Evolutionary conservation across 2,329 filamentous ascomycete genomes (phyloP).

Genomic region (Pseudogymnoascus sp.): DNA sequence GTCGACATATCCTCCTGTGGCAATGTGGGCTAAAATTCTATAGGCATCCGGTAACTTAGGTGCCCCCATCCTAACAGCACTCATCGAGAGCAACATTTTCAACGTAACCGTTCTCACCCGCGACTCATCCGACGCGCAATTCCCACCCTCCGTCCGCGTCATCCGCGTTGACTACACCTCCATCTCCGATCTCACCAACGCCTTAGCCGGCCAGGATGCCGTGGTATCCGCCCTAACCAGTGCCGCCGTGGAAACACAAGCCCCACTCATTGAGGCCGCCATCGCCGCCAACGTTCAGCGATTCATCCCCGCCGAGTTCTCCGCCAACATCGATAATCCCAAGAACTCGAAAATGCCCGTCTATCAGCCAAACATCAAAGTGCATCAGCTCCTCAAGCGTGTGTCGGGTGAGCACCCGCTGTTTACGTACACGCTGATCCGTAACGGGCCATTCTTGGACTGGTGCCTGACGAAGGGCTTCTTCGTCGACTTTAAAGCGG

Average conservation of each 20-base stretch:
- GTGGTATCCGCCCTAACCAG: constrained; percentile 41
- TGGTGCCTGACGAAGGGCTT: neutral
- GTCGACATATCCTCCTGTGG: neutral
- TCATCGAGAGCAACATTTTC: constrained; percentile 27
- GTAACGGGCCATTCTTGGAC: neutral
- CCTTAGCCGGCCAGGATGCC: constrained; percentile 49
- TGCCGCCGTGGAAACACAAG: constrained; percentile 34
- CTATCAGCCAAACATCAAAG: neutral
- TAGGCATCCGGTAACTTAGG: constrained; percentile 20
- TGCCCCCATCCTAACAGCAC: constrained; percentile 16
- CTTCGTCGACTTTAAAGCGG: neutral
- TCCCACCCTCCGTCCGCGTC: constrained; percentile 32
- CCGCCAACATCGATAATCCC: neutral
- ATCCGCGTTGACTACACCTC: constrained; percentile 37
- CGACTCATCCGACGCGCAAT: constrained; percentile 26
- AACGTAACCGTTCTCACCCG: constrained; percentile 42
- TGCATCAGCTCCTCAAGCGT: neutral
- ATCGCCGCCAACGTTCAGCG: neutral
- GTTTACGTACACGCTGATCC: neutral
- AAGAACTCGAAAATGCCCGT: neutral
- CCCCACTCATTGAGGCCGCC: constrained; percentile 17
- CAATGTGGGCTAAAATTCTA: neutral
- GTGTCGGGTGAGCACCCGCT: neutral
- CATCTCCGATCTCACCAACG: constrained; percentile 33
- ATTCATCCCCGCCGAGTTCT: neutral